Conservation (phyloP, 257 asterid species). For the Nicotiana paniculata region DNA sequence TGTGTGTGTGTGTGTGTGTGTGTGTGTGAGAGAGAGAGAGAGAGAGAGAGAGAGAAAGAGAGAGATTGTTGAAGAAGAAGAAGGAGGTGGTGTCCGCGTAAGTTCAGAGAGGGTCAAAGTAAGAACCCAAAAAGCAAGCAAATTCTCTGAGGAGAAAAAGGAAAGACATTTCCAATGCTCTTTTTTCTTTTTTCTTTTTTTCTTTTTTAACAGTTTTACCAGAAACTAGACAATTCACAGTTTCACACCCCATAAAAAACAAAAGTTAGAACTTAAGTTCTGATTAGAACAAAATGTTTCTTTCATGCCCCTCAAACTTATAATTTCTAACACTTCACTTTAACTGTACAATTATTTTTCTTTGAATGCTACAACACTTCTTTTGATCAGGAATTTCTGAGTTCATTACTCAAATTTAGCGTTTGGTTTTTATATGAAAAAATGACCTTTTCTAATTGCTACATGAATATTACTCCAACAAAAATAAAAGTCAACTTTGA, state of each 20-base stretch:
- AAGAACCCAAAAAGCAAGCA: conserved; percentile 5
- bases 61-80: not conserved
- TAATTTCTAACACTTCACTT: not conserved
- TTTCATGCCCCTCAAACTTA: not conserved
- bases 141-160: not conserved
- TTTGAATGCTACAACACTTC: not conserved
- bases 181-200: not conserved
- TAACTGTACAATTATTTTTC: not conserved
- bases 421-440: not conserved
- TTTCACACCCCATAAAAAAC: not conserved
- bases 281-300: not conserved
- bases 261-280: not conserved
- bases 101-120: conserved; percentile 6
- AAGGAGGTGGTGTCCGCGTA: not conserved
- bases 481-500: not conserved
- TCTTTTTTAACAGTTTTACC: not conserved
- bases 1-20: not conserved
- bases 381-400: not conserved
- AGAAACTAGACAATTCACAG: not conserved
- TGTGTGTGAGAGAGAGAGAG: not conserved
- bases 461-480: not conserved
- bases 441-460: not conserved
- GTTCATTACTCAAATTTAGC: not conserved
- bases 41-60: not conserved
- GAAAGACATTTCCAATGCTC: not conserved